Evolutionary conservation across 225 moss, liverwort and hornwort genomes (phyloP), one percentile per base, ranked within the genome.

Genomic region (Climacium dendroides): DNA sequence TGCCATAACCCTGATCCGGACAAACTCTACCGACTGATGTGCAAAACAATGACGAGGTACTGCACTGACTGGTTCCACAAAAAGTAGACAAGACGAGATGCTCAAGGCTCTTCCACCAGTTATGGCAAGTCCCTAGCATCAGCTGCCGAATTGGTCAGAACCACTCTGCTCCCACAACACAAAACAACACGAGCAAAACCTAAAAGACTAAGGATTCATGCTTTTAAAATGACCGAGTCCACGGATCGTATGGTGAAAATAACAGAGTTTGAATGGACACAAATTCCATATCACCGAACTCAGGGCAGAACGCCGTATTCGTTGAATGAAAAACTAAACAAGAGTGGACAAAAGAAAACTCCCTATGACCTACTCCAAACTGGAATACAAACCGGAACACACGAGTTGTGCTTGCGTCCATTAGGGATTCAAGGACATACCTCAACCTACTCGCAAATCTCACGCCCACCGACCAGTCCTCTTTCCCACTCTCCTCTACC

Each of bases 341-440:
- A 60, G 13, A 63, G 9, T n/a, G n/a, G n/a, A 34, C 34, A 5
- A 10, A 64, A 34, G 4, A 65, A 19, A 65, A 35, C 19, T 65
- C 19, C 65, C 35, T 19, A 35, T 3, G 65, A 10, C 35, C 10
- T 11, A 19, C 65, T 35, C 11, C 0, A 35, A 19, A 65, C 65
- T 11, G 10, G 9, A 61, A 34, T 34, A 34, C 34, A 63, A 48
- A 13, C 71, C 34, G 34, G 0, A 9, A 53, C 1, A 76, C 3
- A 8, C 54, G 34, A 53, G 24, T 24, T 7, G 0, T 9, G n/a
- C 35, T n/a, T n/a, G 53, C 9, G 24, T 6, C 1, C 9, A 15
- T 6, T 10, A 15, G 15, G n/a, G 15, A 9, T n/a, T 54, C 15
- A 9, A 76, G 15, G 25, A n/a, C n/a, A 1, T n/a, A 76, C 76